A percentile compares a stretch with the other conserved stretches of the same genome.
phyloP scores from a whole-genome alignment of 208 protist species.

The Leishmania turanica region DNA sequence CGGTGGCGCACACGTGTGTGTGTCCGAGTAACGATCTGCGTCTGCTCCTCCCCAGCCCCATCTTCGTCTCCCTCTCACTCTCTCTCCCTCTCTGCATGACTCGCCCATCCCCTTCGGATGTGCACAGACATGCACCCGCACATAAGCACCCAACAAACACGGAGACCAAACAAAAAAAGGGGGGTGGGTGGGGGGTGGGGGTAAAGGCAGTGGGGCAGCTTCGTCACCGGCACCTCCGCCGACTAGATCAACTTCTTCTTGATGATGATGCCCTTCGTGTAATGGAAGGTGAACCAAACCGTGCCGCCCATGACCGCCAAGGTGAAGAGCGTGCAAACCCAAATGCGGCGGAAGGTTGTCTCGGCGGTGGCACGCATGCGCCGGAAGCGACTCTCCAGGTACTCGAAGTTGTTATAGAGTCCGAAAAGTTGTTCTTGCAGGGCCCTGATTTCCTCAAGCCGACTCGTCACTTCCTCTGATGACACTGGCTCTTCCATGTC shows the following conservation, averaged over 20 bases:
- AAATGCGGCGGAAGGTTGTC: conserved; percentile 62
- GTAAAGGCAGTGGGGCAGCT: not conserved
- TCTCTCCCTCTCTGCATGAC: not conserved
- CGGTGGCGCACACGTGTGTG: not conserved
- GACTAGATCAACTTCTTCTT: conserved; percentile 57
- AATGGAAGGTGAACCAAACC: conserved; percentile 46
- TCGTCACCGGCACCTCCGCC: not conserved
- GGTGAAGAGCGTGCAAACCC: conserved; percentile 30
- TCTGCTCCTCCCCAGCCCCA: not conserved
- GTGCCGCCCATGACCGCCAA: conserved; percentile 18
- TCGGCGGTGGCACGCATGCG: conserved; percentile 53
- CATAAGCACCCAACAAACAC: not conserved
- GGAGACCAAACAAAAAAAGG: not conserved
- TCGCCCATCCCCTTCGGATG: too few species aligned
- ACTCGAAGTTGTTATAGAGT: conserved; percentile 21
- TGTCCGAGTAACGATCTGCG: not conserved
- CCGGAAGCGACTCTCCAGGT: conserved; percentile 25
- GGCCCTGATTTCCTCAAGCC: conserved; percentile 24
- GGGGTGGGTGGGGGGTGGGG: too few species aligned
- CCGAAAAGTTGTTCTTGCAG: conserved; percentile 27
- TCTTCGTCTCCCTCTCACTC: not conserved
- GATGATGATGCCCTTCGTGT: conserved; percentile 46
- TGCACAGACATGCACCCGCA: not conserved
- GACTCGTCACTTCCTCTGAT: conserved; percentile 20
- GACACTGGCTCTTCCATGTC: conserved; percentile 27